Evolutionary conservation across 352 stramenopile species (phyloP).

Genomic region (Phytophthora fragariaefolia): DNA sequence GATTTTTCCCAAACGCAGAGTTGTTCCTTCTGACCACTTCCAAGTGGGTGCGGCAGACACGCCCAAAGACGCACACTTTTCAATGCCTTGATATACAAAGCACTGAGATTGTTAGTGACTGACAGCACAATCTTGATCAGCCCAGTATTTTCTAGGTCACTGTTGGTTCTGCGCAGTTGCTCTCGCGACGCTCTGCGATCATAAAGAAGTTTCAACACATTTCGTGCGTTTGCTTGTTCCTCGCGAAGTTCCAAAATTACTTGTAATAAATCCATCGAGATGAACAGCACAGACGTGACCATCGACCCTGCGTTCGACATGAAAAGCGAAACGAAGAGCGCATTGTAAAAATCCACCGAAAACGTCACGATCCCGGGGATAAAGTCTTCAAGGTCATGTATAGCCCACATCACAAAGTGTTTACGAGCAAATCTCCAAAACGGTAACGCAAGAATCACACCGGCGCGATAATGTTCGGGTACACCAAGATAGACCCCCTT

Average conservation of each 20-base stretch:
- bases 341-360: slow-evolving; percentile 14
- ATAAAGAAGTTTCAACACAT: neutral
- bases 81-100: neutral
- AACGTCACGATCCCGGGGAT: slow-evolving; percentile 10
- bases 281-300: neutral
- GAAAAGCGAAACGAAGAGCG: slow-evolving; percentile 19
- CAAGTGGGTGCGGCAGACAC: neutral
- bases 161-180: neutral
- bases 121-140: neutral
- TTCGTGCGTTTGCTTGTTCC: neutral
- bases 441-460: neutral
- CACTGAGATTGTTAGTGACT: neutral
- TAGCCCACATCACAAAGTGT: neutral
- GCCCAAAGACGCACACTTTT: neutral
- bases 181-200: neutral
- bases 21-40: neutral
- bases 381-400: slow-evolving; percentile 5
- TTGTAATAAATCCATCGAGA: neutral
- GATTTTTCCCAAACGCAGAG: neutral
- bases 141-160: neutral
- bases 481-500: neutral
- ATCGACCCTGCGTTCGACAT: slow-evolving; percentile 3
- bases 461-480: neutral
- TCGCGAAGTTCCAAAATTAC: neutral
- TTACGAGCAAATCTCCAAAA: slow-evolving; percentile 8